phyloP scores from a whole-genome alignment of 768 basidiomycete genomes.

The Pluteus cervinus region DNA sequence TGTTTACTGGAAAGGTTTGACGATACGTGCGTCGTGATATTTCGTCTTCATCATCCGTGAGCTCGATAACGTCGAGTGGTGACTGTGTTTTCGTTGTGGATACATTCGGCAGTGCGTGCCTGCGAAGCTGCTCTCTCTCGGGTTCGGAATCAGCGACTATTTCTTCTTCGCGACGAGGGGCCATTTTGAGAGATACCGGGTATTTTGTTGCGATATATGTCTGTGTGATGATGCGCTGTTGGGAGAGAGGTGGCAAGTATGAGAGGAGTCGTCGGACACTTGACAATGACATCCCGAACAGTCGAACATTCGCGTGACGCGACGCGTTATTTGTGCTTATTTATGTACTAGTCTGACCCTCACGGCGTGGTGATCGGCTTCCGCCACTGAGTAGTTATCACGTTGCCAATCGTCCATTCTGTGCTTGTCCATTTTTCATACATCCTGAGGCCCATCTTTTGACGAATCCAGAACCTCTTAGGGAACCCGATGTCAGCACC shows the following conservation, averaged over 20 bases:
- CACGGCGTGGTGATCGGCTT: too few species aligned
- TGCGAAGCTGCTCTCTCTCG: conserved; percentile 42
- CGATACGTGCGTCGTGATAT: too few species aligned
- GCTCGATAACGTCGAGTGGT: conserved; percentile 13
- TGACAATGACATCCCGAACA: too few species aligned
- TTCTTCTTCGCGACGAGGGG: conserved; percentile 21
- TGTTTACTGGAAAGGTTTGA: too few species aligned
- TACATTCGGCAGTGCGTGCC: conserved; percentile 13
- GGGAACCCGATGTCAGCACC: conserved; percentile 20
- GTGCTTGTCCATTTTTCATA: too few species aligned
- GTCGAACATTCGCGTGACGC: too few species aligned
- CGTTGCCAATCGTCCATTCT: too few species aligned
- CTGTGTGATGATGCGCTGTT: conserved; percentile 3
- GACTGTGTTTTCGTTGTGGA: neutral
- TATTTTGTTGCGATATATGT: neutral
- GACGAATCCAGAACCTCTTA: too few species aligned
- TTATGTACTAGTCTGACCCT: too few species aligned
- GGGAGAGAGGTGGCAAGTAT: neutral
- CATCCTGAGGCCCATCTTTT: too few species aligned
- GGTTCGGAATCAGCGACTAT: conserved; percentile 69
- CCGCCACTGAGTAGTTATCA: too few species aligned
- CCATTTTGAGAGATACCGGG: neutral
- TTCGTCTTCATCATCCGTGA: conserved; percentile 16
- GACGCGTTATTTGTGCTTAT: conserved; percentile 43
- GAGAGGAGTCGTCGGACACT: too few species aligned